Conservation (phyloP, 1,284 basidiomycete species). For the Leccinum fuscescens region DNA sequence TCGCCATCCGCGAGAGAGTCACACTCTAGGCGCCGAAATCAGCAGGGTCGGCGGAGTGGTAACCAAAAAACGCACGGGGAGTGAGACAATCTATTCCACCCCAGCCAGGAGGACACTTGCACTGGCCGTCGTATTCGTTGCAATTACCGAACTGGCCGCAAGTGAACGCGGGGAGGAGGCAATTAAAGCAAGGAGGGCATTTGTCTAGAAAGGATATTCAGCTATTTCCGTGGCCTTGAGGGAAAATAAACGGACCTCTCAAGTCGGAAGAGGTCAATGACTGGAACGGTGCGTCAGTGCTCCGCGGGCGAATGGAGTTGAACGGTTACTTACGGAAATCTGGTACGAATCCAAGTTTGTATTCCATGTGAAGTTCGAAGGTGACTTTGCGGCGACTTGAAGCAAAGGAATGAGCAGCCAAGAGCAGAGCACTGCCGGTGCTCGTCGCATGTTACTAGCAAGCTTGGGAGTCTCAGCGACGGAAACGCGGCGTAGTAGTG, state of each 20-base stretch:
- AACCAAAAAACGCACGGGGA: constrained; percentile 49
- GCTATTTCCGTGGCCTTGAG: background rate
- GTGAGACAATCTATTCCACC: constrained; percentile 79
- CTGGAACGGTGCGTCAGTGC: constrained; percentile 16
- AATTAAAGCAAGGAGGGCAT: constrained; percentile 72
- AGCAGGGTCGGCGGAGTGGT: background rate
- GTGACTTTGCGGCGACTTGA: constrained; percentile 7
- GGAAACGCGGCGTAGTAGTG: background rate
- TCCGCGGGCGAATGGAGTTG: background rate
- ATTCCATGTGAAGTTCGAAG: constrained; percentile 21
- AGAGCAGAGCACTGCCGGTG: constrained; percentile 12
- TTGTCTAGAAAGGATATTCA: constrained; percentile 29
- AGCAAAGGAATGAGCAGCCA: constrained; percentile 19
- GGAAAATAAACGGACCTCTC: constrained; percentile 13
- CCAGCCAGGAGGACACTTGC: constrained; percentile 79
- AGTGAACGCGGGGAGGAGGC: constrained; percentile 66
- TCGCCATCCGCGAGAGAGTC: constrained; percentile 90
- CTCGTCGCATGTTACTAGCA: constrained; percentile 24
- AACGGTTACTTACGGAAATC: constrained; percentile 23
- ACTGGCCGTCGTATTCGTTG: constrained; percentile 73
- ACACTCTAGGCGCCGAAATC: constrained; percentile 56
- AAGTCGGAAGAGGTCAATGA: constrained; percentile 20
- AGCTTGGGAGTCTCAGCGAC: background rate
- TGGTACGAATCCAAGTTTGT: constrained; percentile 24
- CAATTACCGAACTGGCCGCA: constrained; percentile 77